phyloP scores from a whole-genome alignment of 1,139 yeast species.

The Candida albicans region DNA sequence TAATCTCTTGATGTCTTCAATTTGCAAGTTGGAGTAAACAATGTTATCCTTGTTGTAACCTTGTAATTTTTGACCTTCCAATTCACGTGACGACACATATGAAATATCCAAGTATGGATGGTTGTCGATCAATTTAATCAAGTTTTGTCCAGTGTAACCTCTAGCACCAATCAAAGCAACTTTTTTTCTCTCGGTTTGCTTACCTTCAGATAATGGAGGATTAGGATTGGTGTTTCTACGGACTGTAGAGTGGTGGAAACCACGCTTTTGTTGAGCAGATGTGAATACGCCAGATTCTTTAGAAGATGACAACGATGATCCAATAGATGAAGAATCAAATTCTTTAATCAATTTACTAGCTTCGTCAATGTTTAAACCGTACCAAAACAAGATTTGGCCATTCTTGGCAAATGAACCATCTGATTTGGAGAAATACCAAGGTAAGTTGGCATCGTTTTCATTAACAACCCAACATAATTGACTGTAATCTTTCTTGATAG shows the following conservation, averaged over 20 bases:
- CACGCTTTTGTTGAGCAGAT: conserved; percentile 41
- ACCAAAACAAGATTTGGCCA: conserved; percentile 93
- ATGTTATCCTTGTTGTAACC: conserved; percentile 85
- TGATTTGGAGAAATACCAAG: conserved; percentile 91
- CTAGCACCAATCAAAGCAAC: conserved; percentile 98
- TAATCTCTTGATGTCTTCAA: conserved; percentile 77
- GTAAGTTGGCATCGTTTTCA: conserved; percentile 86
- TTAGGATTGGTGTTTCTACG: conserved; percentile 61
- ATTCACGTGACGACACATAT: conserved; percentile 94
- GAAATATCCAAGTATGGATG: conserved; percentile 88
- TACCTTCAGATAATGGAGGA: conserved; percentile 66
- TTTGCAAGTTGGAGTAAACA: conserved; percentile 79
- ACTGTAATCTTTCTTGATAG: conserved; percentile 72
- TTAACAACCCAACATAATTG: conserved; percentile 84
- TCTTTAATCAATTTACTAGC: conserved; percentile 65
- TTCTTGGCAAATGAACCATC: conserved; percentile 92
- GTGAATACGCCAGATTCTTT: conserved; percentile 44
- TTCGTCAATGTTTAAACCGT: conserved; percentile 71
- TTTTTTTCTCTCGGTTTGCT: conserved; percentile 58
- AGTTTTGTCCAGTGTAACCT: conserved; percentile 94
- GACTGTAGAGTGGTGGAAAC: conserved; percentile 26
- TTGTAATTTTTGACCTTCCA: conserved; percentile 79
- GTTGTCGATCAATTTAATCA: conserved; percentile 78
- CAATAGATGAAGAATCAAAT: conserved; percentile 50
- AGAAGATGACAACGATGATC: conserved; percentile 38